Base-by-base conservation (phyloP, 768 basidiomycete species). In the Gymnopilus dilepis region DNA sequence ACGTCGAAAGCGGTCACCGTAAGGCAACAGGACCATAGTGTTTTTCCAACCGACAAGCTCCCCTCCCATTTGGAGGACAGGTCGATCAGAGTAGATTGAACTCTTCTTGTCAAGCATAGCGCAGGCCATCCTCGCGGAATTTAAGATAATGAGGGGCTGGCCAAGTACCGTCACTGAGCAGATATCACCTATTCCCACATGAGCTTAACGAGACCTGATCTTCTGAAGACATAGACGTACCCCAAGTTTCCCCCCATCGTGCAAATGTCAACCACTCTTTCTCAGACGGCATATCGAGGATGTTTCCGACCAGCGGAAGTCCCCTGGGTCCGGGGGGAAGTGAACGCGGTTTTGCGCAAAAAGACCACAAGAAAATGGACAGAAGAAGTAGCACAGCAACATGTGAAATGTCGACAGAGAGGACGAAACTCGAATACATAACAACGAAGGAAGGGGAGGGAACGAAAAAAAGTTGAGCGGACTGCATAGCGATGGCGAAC, bases 61-160 rank as follows among this genome's bases (percentile, higher is more conserved):
- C 30, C 83, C 84, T 33, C 78, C 84, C 84, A 84, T 82, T 59
- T 80, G 78, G 13, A 82, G 70, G 48, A 72, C 73, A 50, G 88
- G 88, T n/a, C 88, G 84, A 65, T 89, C 88, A 19, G 88, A 89
- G 70, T 89, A 89, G 42, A 84, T 80, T 26, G 84, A 77, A 61
- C 85, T 86, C 66, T 87, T 87, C 74, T 87, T 87, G 70, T 90
- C 86, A 51, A 89, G 77, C 75, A 90, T 79, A 55, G 88, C 85
- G 59, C 76, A 71, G 17, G 86, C 85, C 19, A 77, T 66, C 67
- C 79, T 77, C 21, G 76, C 77, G 11, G 80, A 83, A 67, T 86
- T 87, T 28, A 89, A 64, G 45, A 89, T 73, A 38, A 89, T 70
- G 34, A 89, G 72, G 41, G 86, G 78, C 62, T 87, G 87, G 2